These are phyloP conservation scores for Ceratobasidium sp. DNA, from an alignment of 1,284 basidiomycete species.

Conservation along the genomic window DNA sequence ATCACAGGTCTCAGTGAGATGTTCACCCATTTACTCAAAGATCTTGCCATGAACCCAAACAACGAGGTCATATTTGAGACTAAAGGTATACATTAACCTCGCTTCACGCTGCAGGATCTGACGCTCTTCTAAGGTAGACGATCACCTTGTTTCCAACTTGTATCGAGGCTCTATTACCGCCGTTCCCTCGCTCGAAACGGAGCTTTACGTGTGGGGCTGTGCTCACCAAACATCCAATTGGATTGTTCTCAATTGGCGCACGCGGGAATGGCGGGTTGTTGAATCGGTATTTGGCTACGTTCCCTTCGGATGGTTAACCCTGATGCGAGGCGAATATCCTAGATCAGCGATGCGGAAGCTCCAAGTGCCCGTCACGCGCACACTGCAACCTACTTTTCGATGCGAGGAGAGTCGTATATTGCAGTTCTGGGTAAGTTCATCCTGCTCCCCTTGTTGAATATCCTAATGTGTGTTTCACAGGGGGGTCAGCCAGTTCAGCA, in stretches of 20 bases:
- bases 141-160: constrained; percentile 32
- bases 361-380: constrained; percentile 33
- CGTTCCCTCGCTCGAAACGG: constrained; percentile 19
- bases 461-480: neutral
- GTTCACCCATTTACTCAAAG: constrained; percentile 9
- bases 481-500: constrained; percentile 18
- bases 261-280: constrained; percentile 29
- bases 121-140: constrained; percentile 24
- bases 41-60: neutral
- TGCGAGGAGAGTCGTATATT: constrained; percentile 31
- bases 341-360: constrained; percentile 16
- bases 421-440: constrained; percentile 20
- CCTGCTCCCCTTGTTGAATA: too few species aligned
- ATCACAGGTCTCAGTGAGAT: neutral
- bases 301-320: neutral
- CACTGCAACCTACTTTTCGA: constrained; percentile 31
- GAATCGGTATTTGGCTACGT: constrained; percentile 3
- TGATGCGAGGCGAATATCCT: too few species aligned
- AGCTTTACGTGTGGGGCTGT: constrained; percentile 41
- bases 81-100: constrained; percentile 14
- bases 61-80: constrained; percentile 17
- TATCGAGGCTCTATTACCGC: constrained; percentile 38
- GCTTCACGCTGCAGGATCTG: neutral
- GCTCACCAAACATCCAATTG: constrained; percentile 31
- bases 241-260: constrained; percentile 30